phyloP scores from a whole-genome alignment of 2,329 filamentous ascomycete species.

The Cladosporium sp. region DNA sequence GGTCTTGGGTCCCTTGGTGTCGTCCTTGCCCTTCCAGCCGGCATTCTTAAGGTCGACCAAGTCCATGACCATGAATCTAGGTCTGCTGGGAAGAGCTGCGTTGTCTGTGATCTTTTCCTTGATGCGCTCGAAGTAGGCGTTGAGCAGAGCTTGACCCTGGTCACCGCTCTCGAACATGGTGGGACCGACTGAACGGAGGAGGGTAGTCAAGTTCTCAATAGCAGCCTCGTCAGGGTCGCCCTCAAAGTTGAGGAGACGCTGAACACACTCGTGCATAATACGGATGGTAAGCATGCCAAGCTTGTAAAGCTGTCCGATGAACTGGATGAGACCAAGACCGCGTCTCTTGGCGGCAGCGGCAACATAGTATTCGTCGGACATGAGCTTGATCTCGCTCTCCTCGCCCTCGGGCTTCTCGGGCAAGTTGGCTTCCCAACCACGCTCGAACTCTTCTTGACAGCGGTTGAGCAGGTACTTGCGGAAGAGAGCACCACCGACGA shows the following conservation, averaged over 20 bases:
- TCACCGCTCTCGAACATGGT: slow-evolving; percentile 70
- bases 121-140: slow-evolving; percentile 89
- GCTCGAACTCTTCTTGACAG: slow-evolving; percentile 98
- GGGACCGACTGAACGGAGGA: slow-evolving; percentile 84
- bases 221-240: slow-evolving; percentile 91
- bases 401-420: slow-evolving; percentile 72
- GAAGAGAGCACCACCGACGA: slow-evolving; percentile 91
- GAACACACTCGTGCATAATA: slow-evolving; percentile 99
- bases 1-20: slow-evolving; percentile 96
- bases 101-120: slow-evolving; percentile 73
- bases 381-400: slow-evolving; percentile 68
- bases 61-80: slow-evolving; percentile 96
- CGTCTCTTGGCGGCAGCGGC: slow-evolving; percentile 93
- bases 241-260: slow-evolving; percentile 93
- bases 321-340: slow-evolving; percentile 95
- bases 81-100: slow-evolving; percentile 71
- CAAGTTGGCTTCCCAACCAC: slow-evolving; percentile 89
- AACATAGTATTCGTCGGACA: slow-evolving; percentile 95
- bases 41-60: slow-evolving; percentile 75
- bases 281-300: slow-evolving; percentile 96
- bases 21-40: slow-evolving; percentile 84
- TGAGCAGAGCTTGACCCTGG: slow-evolving; percentile 81
- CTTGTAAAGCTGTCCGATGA: slow-evolving; percentile 99
- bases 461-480: slow-evolving; percentile 97
- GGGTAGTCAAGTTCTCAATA: slow-evolving; percentile 90